phyloP scores from a whole-genome alignment of 306 rosid genomes.

The Sesbania bispinosa region DNA sequence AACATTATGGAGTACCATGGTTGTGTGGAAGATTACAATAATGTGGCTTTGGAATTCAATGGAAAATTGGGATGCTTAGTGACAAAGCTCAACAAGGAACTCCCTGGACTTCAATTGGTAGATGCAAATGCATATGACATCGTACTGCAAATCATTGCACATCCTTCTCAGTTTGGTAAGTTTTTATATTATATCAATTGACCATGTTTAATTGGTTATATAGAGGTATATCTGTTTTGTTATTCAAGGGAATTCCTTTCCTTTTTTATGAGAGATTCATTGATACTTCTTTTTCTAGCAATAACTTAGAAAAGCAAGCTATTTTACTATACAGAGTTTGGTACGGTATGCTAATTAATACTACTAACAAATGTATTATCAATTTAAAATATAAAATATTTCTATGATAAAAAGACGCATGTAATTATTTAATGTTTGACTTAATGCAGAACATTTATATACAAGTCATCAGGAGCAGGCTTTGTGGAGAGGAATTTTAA shows the following conservation, averaged over 20 bases:
- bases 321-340: too few species aligned
- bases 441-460: too few species aligned
- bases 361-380: too few species aligned
- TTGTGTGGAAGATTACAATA: slow-evolving; percentile 41
- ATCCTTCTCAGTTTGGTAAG: slow-evolving; percentile 50
- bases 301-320: too few species aligned
- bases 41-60: slow-evolving; percentile 53
- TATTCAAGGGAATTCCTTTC: neutral
- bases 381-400: too few species aligned
- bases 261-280: too few species aligned
- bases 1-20: slow-evolving; percentile 41
- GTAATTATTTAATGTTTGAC: too few species aligned
- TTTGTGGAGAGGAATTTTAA: too few species aligned
- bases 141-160: slow-evolving; percentile 25
- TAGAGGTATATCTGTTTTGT: neutral
- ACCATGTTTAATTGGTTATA: neutral
- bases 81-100: slow-evolving; percentile 36
- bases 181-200: neutral
- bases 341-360: too few species aligned
- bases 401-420: too few species aligned
- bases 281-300: too few species aligned
- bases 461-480: too few species aligned
- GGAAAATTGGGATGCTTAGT: slow-evolving; percentile 43
- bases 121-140: slow-evolving; percentile 37
- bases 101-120: slow-evolving; percentile 38